These are phyloP conservation scores for Backusella tarrabulga DNA, from an alignment of 192 early-diverging fungal genomes.

Conservation along the genomic window DNA sequence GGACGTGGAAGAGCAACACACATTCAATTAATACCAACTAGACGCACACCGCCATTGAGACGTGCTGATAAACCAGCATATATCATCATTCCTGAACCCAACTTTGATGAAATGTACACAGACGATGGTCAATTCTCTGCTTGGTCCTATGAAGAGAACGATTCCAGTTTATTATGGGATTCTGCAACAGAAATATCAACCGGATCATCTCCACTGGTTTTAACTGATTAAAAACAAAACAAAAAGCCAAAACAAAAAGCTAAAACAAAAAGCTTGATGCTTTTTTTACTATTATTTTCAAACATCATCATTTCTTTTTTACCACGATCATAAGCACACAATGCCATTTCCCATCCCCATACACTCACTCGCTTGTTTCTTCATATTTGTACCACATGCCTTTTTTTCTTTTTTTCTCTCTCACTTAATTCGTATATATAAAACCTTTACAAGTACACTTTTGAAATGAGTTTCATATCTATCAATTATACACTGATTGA, in stretches of 20 bases:
- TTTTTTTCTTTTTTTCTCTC: not conserved
- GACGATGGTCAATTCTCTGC: not conserved
- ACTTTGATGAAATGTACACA: not conserved
- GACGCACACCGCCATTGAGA: conserved; percentile 11
- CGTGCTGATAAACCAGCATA: conserved; percentile 16
- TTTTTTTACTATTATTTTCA: not conserved
- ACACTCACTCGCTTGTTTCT: not conserved
- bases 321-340: conserved; percentile 2
- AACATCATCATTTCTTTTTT: not conserved
- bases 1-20: conserved; percentile 13
- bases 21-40: conserved; percentile 14
- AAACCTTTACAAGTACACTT: not conserved
- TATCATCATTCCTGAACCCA: conserved; percentile 18
- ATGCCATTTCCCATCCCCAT: not conserved
- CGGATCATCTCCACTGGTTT: not conserved
- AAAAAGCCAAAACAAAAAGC: not conserved
- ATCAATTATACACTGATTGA: not conserved
- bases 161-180: not conserved
- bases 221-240: not conserved
- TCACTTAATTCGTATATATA: not conserved
- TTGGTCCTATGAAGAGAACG: conserved; percentile 10
- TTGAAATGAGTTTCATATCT: not conserved
- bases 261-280: not conserved
- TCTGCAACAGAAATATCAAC: conserved; percentile 1
- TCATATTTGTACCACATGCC: not conserved